Conservation (phyloP, 768 basidiomycete genomes). For the Lyophyllum atratum region DNA sequence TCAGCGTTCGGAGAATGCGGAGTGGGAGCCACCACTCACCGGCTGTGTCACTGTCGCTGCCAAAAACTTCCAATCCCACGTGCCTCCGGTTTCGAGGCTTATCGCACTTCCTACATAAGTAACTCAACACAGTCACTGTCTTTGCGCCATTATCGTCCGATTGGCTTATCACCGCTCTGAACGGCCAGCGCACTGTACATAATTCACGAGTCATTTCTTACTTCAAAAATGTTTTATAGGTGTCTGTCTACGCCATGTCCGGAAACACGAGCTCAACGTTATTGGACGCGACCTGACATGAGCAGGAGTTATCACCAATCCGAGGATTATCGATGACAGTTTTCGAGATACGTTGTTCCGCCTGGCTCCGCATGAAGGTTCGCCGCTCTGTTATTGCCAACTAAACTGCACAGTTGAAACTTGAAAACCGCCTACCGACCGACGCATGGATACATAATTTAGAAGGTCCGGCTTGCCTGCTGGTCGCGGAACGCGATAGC, state of each 20-base stretch:
- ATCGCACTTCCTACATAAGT: too few species aligned
- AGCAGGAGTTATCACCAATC: background rate
- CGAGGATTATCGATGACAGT: too few species aligned
- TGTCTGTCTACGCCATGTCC: background rate
- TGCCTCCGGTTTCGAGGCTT: background rate
- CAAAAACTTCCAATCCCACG: background rate
- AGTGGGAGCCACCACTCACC: background rate
- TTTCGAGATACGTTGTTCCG: too few species aligned
- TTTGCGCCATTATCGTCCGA: background rate
- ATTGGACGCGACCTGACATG: background rate
- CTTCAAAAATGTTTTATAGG: background rate
- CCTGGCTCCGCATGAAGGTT: too few species aligned
- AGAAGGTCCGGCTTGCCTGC: too few species aligned
- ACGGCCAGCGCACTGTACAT: background rate
- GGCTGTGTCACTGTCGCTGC: background rate
- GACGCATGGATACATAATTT: too few species aligned
- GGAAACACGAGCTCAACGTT: background rate
- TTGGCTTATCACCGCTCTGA: background rate
- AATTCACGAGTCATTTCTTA: background rate
- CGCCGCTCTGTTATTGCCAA: too few species aligned
- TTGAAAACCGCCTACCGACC: too few species aligned
- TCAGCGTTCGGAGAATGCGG: slow-evolving; percentile 13
- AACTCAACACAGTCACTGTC: too few species aligned
- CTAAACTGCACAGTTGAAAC: too few species aligned
- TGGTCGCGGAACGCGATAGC: too few species aligned